Evolutionary conservation across 2,329 filamentous ascomycete genomes (phyloP), one percentile per base, ranked within the genome.

Genomic region (Polychaeton citri): DNA sequence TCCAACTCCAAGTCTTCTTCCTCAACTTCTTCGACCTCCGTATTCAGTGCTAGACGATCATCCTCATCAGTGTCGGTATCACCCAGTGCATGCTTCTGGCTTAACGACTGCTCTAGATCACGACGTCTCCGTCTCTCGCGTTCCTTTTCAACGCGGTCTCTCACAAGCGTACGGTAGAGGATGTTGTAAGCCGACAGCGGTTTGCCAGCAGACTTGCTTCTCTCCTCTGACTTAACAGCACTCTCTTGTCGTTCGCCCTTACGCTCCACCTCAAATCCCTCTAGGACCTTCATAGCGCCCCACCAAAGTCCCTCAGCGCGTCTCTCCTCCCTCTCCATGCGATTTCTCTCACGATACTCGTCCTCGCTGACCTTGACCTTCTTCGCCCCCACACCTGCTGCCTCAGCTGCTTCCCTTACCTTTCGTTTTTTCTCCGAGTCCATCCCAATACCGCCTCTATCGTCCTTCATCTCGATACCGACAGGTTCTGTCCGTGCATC

Each of bases 401-500:
- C 63, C 44, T 71, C 73, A 4, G 70, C 71, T 36, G 74, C 72
- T 56, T 85, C 54, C 24, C 52, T 45, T 18, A 57, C 36, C 40
- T 81, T 87, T 44, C 84, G 70, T 65, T 93, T 94, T 62, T 79
- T 79, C 57, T 90, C 85, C 4, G 71, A 76, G 44, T 90, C 84
- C 48, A 88, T 61, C 0, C 90, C 88, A 45, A 96, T 85, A 2
- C 88, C 90, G 12, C 76, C 79, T 2, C 81, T 71, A 49, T 81
- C 81, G 35, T 86, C 81, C 56, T 90, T 92, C 52, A 92, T 61
- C 39, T 70, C 68, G 33, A 94, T 66, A 21, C 73, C 68, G 39
- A 98, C 74, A 0, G 90, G 90, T 55, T 92, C 83, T 2, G 73
- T 66, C 26, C 69, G 61, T 4, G 63, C 63, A 19, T 54, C 59